Evolutionary conservation across 192 early-diverging fungal species (phyloP), one percentile per base, ranked within the genome.

Genomic region (Rhizoclosmatium globosum): DNA sequence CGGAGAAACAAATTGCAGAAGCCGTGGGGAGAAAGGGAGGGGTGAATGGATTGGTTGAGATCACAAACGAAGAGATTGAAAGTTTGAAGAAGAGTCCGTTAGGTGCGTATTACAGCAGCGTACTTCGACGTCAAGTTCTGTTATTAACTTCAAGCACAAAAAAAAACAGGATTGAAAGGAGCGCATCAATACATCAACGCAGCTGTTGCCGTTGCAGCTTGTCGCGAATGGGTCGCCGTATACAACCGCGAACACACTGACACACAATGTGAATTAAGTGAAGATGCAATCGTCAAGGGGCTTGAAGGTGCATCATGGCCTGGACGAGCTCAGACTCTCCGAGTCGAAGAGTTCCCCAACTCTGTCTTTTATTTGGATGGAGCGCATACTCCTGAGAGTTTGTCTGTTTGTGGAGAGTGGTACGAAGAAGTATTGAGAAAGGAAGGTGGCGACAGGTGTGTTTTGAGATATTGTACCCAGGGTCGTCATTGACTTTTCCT

Each of bases 351-450:
- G 48, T 82, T 80, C 65, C 84, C 86, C 2, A 58, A 74, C 45
- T 79, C 93, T 2, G 88, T 67, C 1, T 98, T 94, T 93, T 93
- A 90, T 82, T 84, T 97, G 64, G 98, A 99, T 82, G 98, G 98
- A 45, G 98, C 98, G 1, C 98, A 99, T 79, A 99, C 98, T 0
- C 79, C 85, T 4, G 98, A 99, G 81, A 95, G 94, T 79, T 88
- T 96, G 53, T 83, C 87, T 70, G 83, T 83, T 1, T 91, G 91
- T 71, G 85, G 82, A 2, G 85, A 86, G 41, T 90, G 88, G 90
- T 92, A 89, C 61, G 67, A 64, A 38, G 47, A 74, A 1, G 67
- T 68, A 1, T 71, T 80, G 48, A 78, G 62, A 39, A 82, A 81
- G 50, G 50, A 53, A 53, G 50, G 50, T 7, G 50, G 9, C 64